Base-by-base conservation (phyloP, 345 rosid species). In the Syzygium grande region DNA sequence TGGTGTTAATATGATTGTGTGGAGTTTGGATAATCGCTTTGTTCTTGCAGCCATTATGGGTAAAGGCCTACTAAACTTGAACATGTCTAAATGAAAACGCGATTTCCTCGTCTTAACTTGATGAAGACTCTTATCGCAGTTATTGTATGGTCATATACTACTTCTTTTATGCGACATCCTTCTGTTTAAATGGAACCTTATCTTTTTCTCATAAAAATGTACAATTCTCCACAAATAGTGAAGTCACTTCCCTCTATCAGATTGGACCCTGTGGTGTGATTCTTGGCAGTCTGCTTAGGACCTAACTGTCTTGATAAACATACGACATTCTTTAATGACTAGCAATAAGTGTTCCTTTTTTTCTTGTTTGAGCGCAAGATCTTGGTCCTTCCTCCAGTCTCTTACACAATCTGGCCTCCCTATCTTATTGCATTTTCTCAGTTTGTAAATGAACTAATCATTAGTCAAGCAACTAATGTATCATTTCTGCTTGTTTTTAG, bases 31-130 rank as follows among this genome's bases (percentile, higher is more conserved):
- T 92, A 96, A 98, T 94, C 98, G 98, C 91, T 98, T 98, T 90
- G 99, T 98, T 89, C 99, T 96, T 90, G 99, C 99, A 49, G 99
- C 99, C 88, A 96, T 95, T 88, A 96, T 98, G 99, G 99, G 99
- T 98, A 95, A 91, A 84, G 68, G 88, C 88, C 65, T 87, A 85
- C 43, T 51, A 23, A 86, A 85, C 83, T 85, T 58, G 58, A 34
- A 80, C 52, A 51, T 88, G 86, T 87, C 77, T 53, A 84, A 85
- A 84, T 29, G 30, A 51, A 58, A 41, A 29, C 11, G 73, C 22
- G 38, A 46, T 59, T 53, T 87, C 55, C 86, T 51, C 22, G 51
- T 84, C 49, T 19, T 77, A 87, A 21, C 19, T 55, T 7, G 43
- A 51, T n/a, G 29, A 59, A 58, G 49, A 43, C 79, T 63, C 13